Base-by-base conservation (phyloP, 2,329 filamentous ascomycete species). In the Aureobasidium sp. region DNA sequence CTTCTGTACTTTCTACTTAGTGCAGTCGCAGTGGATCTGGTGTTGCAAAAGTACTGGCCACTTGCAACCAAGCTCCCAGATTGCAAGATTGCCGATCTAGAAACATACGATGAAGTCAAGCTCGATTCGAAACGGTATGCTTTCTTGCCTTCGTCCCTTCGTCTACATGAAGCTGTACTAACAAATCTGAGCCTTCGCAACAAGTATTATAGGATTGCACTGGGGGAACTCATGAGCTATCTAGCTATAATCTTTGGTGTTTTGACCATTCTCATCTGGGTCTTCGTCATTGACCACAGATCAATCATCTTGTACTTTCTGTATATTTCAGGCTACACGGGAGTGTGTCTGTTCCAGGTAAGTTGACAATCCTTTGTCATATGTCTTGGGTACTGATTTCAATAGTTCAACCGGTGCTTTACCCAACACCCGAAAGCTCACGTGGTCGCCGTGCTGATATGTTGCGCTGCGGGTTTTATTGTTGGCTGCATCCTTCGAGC, bases 1-100 rank as follows among this genome's bases (percentile, higher is more conserved):
- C 72, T 84, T 37, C 79, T 79, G 0, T 84, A 84, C 68, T 84
- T 84, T 65, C 72, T 84, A 19, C 76, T 83, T 27, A 81, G 82
- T 29, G 81, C 82, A 14, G 80, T 84, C 1, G 72, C 82, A 24
- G 79, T 84, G 29, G 82, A 84, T 65, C 77, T 78, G 64, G 81
- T 82, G 12, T 39, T 64, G 1, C 53, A 62, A 27, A 62, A 49
- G 29, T 65, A 63, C 44, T 65, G 64, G 64, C 64, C 64, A 39
- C 35, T 60, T 11, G 17, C 44, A 11, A 31, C 35, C 17, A 24
- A 57, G 52, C 49, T 65, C 15, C 63, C 64, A 39, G 52, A 58
- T 19, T n/a, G 42, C 8, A 65, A 60, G 33, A 52, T 65, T 4
- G 31, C 53, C 3, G 44, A 49, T 2, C 9, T 64, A 9, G 60